Percentiles rank a stretch among this genome's conserved stretches.
Evolutionary conservation across 345 rosid species (phyloP).

Genomic region (Durio zibethinus): DNA sequence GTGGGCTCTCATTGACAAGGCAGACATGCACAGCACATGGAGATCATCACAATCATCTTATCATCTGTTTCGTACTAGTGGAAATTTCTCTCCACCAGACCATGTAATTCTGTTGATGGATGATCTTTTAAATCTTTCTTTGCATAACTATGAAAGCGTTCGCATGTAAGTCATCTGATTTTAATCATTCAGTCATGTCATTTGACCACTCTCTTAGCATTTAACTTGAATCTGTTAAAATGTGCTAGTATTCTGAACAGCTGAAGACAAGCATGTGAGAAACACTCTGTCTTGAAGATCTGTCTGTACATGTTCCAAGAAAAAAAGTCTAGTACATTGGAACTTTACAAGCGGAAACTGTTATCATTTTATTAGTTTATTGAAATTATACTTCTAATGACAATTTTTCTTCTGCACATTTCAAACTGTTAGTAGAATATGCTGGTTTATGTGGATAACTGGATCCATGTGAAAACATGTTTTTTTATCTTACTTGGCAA

Average conservation of each 20-base stretch:
- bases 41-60: constrained; percentile 92
- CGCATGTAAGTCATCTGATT: constrained; percentile 64
- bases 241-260: neutral
- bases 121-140: constrained; percentile 77
- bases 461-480: neutral
- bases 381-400: neutral
- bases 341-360: neutral
- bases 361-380: neutral
- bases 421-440: neutral
- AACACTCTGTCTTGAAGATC: neutral
- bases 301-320: neutral
- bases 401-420: neutral
- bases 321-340: neutral
- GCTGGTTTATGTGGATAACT: neutral
- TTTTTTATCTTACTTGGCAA: constrained; percentile 9
- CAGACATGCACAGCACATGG: constrained; percentile 96
- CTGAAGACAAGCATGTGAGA: neutral
- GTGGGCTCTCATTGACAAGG: constrained; percentile 96
- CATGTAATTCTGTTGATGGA: constrained; percentile 64
- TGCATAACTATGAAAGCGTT: constrained; percentile 96
- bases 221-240: neutral
- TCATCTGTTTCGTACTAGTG: constrained; percentile 76
- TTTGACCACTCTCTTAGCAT: neutral
- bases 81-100: constrained; percentile 73
- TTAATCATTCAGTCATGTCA: constrained; percentile 11